Evolutionary conservation across 257 asterid genomes (phyloP).

Genomic region (Solanum chilense): DNA sequence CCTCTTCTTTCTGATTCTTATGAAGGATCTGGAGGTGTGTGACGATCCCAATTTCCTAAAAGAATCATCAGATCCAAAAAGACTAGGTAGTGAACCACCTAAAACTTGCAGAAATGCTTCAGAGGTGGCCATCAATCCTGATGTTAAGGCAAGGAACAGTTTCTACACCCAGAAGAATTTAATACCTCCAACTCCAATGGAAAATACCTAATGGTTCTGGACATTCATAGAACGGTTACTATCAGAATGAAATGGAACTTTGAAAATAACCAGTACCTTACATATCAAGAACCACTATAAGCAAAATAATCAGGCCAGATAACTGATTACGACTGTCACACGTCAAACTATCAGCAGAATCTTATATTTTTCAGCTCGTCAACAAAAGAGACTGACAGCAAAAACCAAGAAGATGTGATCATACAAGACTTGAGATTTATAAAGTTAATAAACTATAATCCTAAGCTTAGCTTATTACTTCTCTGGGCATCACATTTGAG

Average conservation of each 20-base stretch:
- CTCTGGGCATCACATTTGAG: neutral
- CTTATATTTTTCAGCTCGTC: neutral
- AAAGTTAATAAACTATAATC: neutral
- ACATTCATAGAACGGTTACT: neutral
- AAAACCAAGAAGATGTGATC: neutral
- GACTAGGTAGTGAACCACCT: slow-evolving; percentile 14
- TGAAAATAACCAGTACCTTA: neutral
- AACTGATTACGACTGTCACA: neutral
- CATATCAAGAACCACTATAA: neutral
- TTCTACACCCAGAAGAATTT: neutral
- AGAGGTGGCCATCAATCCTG: slow-evolving; percentile 26
- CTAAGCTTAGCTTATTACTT: neutral
- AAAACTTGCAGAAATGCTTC: slow-evolving; percentile 27
- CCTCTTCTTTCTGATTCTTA: slow-evolving; percentile 25
- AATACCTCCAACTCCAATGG: neutral
- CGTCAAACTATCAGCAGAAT: neutral
- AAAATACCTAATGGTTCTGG: neutral
- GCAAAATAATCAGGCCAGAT: neutral
- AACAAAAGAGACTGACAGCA: neutral
- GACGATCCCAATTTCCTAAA: slow-evolving; percentile 11
- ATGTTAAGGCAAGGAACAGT: neutral
- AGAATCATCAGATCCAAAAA: slow-evolving; percentile 13
- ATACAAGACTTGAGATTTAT: neutral
- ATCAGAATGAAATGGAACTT: neutral
- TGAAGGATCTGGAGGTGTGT: slow-evolving; percentile 7